A percentile compares a stretch with the other conserved stretches of the same genome.
phyloP scores from a whole-genome alignment of 2,329 filamentous ascomycete genomes.

The Stachybotrys chlorohalonatus region DNA sequence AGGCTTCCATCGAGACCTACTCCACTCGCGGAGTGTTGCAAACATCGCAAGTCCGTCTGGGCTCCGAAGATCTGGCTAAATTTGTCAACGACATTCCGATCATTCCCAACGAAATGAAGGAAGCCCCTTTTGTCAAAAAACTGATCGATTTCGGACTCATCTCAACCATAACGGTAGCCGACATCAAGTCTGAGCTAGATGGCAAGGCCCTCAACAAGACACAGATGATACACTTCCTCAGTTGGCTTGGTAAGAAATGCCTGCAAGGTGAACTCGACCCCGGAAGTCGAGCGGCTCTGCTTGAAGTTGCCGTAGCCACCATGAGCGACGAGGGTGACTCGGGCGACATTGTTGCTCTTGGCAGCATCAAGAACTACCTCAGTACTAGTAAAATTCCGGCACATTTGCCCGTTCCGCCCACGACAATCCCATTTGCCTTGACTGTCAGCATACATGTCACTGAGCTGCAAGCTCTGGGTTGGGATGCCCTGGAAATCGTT shows the following conservation, averaged over 20 bases:
- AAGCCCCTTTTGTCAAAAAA: slow-evolving; percentile 68
- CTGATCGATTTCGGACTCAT: slow-evolving; percentile 78
- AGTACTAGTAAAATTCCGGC: slow-evolving; percentile 70
- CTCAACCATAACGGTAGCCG: slow-evolving; percentile 76
- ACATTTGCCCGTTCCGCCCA: slow-evolving; percentile 70
- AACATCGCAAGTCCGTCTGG: slow-evolving; percentile 75
- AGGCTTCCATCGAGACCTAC: slow-evolving; percentile 75
- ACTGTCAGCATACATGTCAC: slow-evolving; percentile 58
- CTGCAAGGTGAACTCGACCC: slow-evolving; percentile 63
- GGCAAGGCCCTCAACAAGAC: slow-evolving; percentile 68
- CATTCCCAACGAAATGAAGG: slow-evolving; percentile 66
- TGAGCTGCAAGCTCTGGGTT: slow-evolving; percentile 74
- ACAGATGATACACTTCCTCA: slow-evolving; percentile 75
- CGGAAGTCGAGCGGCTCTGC: slow-evolving; percentile 56
- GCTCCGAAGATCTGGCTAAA: slow-evolving; percentile 50
- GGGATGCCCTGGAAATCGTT: slow-evolving; percentile 75
- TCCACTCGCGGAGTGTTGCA: slow-evolving; percentile 80
- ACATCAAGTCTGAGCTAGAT: slow-evolving; percentile 77
- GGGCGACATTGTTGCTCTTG: slow-evolving; percentile 68
- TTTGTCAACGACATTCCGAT: slow-evolving; percentile 89
- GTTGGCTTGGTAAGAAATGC: slow-evolving; percentile 71
- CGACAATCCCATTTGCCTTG: slow-evolving; percentile 77
- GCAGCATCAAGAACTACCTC: slow-evolving; percentile 65
- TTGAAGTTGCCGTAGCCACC: slow-evolving; percentile 73
- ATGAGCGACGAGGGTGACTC: slow-evolving; percentile 50